Conservation (phyloP, 2,329 filamentous ascomycete genomes). For the Shiraia bambusicola region DNA sequence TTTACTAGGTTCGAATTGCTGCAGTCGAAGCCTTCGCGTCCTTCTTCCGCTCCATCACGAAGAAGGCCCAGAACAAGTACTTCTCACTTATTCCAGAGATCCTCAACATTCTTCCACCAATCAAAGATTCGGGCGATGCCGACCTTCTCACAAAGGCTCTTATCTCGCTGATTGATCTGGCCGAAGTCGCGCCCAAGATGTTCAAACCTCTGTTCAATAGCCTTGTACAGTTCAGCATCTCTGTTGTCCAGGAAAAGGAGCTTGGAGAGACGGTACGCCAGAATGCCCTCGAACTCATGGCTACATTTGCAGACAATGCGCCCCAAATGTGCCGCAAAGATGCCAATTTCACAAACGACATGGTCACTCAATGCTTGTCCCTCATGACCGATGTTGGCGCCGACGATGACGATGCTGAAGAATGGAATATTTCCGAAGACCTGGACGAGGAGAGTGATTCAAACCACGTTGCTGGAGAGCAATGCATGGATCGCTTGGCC, state of each 20-base stretch:
- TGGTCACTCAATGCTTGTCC: conserved; percentile 97
- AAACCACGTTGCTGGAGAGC: conserved; percentile 96
- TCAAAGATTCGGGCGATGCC: conserved; percentile 88
- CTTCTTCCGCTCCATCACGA: conserved; percentile 88
- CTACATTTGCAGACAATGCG: conserved; percentile 93
- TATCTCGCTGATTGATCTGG: conserved; percentile 87
- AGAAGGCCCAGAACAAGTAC: conserved; percentile 87
- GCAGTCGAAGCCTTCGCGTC: conserved; percentile 96
- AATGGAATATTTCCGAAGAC: conserved; percentile 93
- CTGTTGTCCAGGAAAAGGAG: conserved; percentile 94
- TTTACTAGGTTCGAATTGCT: conserved; percentile 75
- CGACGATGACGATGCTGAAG: conserved; percentile 90
- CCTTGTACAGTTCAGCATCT: conserved; percentile 88
- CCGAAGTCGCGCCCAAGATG: conserved; percentile 94
- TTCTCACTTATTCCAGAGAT: conserved; percentile 84
- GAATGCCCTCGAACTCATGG: conserved; percentile 95
- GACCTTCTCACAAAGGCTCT: conserved; percentile 90
- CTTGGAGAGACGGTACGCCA: conserved; percentile 86
- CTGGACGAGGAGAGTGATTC: conserved; percentile 96
- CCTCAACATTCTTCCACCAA: conserved; percentile 88
- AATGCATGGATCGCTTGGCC: conserved; percentile 95
- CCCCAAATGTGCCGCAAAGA: conserved; percentile 96
- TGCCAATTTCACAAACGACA: conserved; percentile 84
- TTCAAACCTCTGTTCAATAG: conserved; percentile 94
- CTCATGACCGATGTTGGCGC: conserved; percentile 95